Conservation (phyloP, 225 moss, liverwort and hornwort genomes). For the Polytrichum commune region DNA sequence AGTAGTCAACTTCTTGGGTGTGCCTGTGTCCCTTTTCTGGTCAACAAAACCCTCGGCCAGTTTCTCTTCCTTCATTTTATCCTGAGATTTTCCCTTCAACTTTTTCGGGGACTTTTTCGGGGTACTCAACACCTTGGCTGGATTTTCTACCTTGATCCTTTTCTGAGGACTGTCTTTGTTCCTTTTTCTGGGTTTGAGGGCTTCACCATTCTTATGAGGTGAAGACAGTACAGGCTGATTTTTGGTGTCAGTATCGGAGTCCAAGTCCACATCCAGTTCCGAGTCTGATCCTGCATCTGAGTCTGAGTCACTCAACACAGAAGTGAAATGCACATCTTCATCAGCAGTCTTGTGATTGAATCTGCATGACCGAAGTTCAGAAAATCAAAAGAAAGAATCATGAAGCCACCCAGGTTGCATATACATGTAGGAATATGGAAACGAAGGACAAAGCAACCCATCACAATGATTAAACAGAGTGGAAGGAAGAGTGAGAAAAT, state of each 20-base stretch:
- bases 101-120: constrained; percentile 1
- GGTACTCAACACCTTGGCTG: not conserved
- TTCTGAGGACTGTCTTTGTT: not conserved
- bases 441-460: not conserved
- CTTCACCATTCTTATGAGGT: constrained; percentile 10
- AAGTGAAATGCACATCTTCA: constrained; percentile 87
- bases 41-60: too few relatives aligned
- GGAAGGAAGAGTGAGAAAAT: constrained; percentile 18
- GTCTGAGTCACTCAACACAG: constrained; percentile 52
- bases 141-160: not conserved
- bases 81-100: not conserved
- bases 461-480: not conserved
- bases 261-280: not conserved
- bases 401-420: not conserved
- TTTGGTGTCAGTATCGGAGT: too few relatives aligned
- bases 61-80: not conserved
- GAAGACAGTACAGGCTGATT: constrained; percentile 19
- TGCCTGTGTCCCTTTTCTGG: too few relatives aligned
- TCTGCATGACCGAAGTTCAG: constrained; percentile 33
- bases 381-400: not conserved
- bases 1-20: not conserved
- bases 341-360: constrained; percentile 91
- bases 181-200: not conserved
- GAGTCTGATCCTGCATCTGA: constrained; percentile 18
- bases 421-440: not conserved